Percentiles rank a stretch among this genome's conserved stretches.
Evolutionary conservation across 441 rosid species (phyloP).

Genomic region (Adansonia gregorii): DNA sequence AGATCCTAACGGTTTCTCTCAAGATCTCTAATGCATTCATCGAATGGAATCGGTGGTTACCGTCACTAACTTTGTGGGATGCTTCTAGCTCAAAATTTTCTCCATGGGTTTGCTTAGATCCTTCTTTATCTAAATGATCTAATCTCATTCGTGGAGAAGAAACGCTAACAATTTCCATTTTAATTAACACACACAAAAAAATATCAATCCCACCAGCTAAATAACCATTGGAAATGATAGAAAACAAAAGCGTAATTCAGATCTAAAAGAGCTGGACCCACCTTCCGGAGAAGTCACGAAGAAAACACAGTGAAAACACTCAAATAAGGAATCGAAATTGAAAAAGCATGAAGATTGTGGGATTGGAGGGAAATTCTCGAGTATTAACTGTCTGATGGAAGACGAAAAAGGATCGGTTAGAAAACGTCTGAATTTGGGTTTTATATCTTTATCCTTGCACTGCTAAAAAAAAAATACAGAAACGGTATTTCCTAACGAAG

Average conservation of each 20-base stretch:
- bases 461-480: background rate
- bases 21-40: constrained; percentile 85
- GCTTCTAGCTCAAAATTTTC: constrained; percentile 45
- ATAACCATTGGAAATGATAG: constrained; percentile 17
- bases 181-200: constrained; percentile 23
- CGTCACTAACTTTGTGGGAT: constrained; percentile 29
- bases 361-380: constrained; percentile 6
- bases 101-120: constrained; percentile 40
- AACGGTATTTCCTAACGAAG: background rate
- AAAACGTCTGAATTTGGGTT: constrained; percentile 19
- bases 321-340: background rate
- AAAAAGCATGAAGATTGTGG: background rate
- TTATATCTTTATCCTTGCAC: background rate
- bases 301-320: background rate
- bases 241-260: constrained; percentile 15
- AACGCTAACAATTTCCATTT: constrained; percentile 40
- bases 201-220: constrained; percentile 20
- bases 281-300: constrained; percentile 16
- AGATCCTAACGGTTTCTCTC: constrained; percentile 82
- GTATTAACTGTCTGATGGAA: background rate
- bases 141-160: constrained; percentile 38
- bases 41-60: constrained; percentile 47
- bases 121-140: constrained; percentile 40
- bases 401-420: background rate
- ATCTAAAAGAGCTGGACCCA: constrained; percentile 23